Base-by-base conservation (phyloP, 2,329 filamentous ascomycete species). In the Sclerotinia trifoliorum region DNA sequence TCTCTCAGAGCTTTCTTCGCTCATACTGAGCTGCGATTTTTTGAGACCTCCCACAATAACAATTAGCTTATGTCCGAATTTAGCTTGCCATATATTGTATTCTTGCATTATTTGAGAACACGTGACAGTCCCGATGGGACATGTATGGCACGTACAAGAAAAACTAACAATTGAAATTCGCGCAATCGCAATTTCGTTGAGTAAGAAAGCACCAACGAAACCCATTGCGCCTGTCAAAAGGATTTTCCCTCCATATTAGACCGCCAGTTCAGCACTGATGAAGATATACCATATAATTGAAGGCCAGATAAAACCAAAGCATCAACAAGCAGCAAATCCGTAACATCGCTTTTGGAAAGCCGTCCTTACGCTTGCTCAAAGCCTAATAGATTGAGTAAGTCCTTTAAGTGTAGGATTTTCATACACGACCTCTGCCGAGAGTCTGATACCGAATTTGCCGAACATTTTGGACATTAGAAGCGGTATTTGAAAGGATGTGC, bases 231-330 rank as follows among this genome's bases (percentile, higher is more conserved):
- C 29, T 13, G 17, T 5, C 8, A 55, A 13, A 55, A 11, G 35
- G 26, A 21, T 11, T 11, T 4, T 17, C 26, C 8, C 17, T 32
- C 4, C 4, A 32, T 21, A 55, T 3, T 26, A 8, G 21, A 32
- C 8, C 17, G 7, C 19, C 17, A 13, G 1, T 2, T 5, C 0
- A 19, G 5, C 8, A 11, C 17, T 19, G 0, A 21, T 4, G 1
- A 5, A 8, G 1, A 32, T 11, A 8, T 52, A 10, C 24, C 15
- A 29, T 17, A 52, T 6, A 1, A 1, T 19, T n/a, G n/a, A 3
- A 26, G 8, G 17, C 5, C 17, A 1, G 3, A 17, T 3, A 11
- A 29, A 19, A 19, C 2, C 2, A 19, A 26, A 19, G 24, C 51
- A 52, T 29, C 24, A 19, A 3, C 5, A 52, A 52, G 15, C 24